Conservation (phyloP, 1,284 basidiomycete species). For the Fomes fomentarius region DNA sequence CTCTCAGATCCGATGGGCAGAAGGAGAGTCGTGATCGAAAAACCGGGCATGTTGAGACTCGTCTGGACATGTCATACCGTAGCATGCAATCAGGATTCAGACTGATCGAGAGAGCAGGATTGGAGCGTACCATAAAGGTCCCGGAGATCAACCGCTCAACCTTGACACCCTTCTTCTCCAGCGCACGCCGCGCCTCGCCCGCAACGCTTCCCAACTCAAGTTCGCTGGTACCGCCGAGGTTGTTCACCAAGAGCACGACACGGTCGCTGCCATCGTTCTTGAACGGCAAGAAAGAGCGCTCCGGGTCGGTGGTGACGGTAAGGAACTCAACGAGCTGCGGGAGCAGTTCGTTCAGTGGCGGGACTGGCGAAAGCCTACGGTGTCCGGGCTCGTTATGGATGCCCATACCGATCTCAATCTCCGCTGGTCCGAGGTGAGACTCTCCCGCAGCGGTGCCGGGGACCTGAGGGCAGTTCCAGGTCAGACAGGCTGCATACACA, state of each 20-base stretch:
- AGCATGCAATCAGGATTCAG: too few species aligned
- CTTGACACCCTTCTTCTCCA: slow-evolving; percentile 59
- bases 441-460: slow-evolving; percentile 74
- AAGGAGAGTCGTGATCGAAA: slow-evolving; percentile 86
- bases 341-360: slow-evolving; percentile 72
- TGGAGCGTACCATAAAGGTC: slow-evolving; percentile 75
- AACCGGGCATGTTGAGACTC: slow-evolving; percentile 94
- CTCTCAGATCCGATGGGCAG: slow-evolving; percentile 58
- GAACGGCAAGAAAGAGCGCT: slow-evolving; percentile 88
- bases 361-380: slow-evolving; percentile 70
- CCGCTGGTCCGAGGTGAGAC: slow-evolving; percentile 61
- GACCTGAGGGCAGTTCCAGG: slow-evolving; percentile 48
- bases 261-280: slow-evolving; percentile 56
- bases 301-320: slow-evolving; percentile 74
- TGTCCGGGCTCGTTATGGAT: slow-evolving; percentile 94
- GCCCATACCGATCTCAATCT: slow-evolving; percentile 88
- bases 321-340: slow-evolving; percentile 74
- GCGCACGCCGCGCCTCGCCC: slow-evolving; percentile 57
- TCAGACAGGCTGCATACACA: neutral
- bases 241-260: slow-evolving; percentile 76
- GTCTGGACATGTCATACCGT: slow-evolving; percentile 60
- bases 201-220: slow-evolving; percentile 81
- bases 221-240: slow-evolving; percentile 85
- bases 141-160: slow-evolving; percentile 74
- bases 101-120: neutral